Percentiles rank a stretch among this genome's conserved stretches.
Conservation (phyloP, 73 alveolate species). For the Paramecium caudatum region DNA sequence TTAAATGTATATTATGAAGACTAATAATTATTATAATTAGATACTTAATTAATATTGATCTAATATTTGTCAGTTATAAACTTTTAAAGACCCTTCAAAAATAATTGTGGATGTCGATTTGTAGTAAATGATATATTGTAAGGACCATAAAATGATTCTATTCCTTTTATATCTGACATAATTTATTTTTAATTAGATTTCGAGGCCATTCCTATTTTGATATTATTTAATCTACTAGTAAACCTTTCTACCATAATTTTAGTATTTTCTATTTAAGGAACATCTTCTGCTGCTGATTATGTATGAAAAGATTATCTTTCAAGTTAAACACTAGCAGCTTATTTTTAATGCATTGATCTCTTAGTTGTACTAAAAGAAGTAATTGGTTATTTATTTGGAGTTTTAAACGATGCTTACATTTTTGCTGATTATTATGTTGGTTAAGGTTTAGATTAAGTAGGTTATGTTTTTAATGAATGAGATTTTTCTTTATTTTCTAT, state of each 20-base stretch:
- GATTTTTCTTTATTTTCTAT: conserved; percentile 39
- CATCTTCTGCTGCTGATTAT: neutral
- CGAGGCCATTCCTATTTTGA: neutral
- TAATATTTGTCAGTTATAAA: conserved; percentile 11
- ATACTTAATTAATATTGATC: neutral
- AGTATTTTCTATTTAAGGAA: neutral
- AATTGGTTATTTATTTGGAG: neutral
- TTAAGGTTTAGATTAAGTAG: neutral
- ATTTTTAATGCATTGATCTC: conserved; percentile 12
- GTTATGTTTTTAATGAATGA: conserved; percentile 32
- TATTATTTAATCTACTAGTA: conserved; percentile 1
- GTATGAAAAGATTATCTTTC: conserved; percentile 47
- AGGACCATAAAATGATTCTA: conserved; percentile 47
- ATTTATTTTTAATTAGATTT: neutral
- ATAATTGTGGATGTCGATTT: conserved; percentile 5
- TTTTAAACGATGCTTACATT: neutral
- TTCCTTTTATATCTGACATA: neutral
- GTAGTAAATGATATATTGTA: neutral
- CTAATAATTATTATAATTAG: neutral
- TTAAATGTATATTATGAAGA: neutral
- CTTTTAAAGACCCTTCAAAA: conserved; percentile 7
- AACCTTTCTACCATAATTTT: conserved; percentile 21
- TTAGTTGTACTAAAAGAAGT: neutral
- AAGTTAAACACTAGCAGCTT: conserved; percentile 1
- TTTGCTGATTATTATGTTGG: neutral